These are phyloP conservation scores for Gliomastix tumulicola DNA, from an alignment of 2,329 filamentous ascomycete species.

Conservation along the genomic window DNA sequence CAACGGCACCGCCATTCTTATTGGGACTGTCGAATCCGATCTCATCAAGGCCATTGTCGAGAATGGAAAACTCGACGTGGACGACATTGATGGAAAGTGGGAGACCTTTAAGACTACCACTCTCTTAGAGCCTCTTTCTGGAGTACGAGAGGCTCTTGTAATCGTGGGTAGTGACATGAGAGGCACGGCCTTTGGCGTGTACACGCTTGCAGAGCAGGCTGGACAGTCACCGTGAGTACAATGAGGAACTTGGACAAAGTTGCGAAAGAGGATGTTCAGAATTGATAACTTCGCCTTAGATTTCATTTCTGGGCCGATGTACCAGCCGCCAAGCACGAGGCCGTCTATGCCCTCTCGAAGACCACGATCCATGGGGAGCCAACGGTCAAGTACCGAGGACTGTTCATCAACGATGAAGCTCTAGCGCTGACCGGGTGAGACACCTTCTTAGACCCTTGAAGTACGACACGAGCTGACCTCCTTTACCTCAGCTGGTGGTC, in stretches of 20 bases:
- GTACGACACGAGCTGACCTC: too few relatives aligned
- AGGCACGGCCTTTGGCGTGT: slow-evolving; percentile 64
- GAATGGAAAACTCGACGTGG: slow-evolving; percentile 30
- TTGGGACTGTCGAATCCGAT: background rate
- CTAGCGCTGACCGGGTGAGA: slow-evolving; percentile 59
- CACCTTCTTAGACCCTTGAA: too few relatives aligned
- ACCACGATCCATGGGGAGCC: slow-evolving; percentile 52
- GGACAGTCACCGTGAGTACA: slow-evolving; percentile 32
- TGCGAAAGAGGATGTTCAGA: too few relatives aligned
- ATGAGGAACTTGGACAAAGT: too few relatives aligned
- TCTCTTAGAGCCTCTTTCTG: slow-evolving; percentile 48
- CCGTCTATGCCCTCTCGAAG: slow-evolving; percentile 47
- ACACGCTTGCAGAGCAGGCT: slow-evolving; percentile 64
- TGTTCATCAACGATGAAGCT: slow-evolving; percentile 67
- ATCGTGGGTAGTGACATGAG: slow-evolving; percentile 60
- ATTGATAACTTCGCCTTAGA: too few relatives aligned
- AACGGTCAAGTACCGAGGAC: slow-evolving; percentile 59
- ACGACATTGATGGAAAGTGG: slow-evolving; percentile 54
- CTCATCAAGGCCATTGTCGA: slow-evolving; percentile 1
- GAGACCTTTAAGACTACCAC: slow-evolving; percentile 58
- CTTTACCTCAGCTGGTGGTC: too few relatives aligned
- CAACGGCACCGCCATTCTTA: background rate
- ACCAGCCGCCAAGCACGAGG: slow-evolving; percentile 38
- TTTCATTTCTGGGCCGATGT: slow-evolving; percentile 49
- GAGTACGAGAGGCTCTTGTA: slow-evolving; percentile 52